phyloP scores from a whole-genome alignment of 257 asterid species.

The Cordia subcordata region DNA sequence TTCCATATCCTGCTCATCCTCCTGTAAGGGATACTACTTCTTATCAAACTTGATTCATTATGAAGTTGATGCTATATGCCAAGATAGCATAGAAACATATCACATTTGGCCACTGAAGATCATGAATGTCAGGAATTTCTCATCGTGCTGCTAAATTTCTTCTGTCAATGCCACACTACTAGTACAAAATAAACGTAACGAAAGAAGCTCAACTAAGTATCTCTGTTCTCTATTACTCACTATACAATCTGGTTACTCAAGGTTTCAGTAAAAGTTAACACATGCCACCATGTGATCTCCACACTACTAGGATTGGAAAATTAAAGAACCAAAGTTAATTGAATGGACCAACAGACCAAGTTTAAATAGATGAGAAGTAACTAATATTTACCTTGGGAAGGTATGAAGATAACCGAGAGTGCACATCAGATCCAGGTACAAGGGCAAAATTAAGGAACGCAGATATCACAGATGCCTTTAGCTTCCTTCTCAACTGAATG shows the following conservation, averaged over 20 bases:
- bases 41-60: background rate
- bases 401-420: slow-evolving; percentile 50
- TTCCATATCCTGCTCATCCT: slow-evolving; percentile 55
- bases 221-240: too few relatives aligned
- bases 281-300: too few relatives aligned
- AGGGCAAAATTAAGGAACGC: slow-evolving; percentile 55
- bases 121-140: too few relatives aligned
- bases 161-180: too few relatives aligned
- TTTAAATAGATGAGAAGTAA: background rate
- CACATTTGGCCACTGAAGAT: background rate
- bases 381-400: slow-evolving; percentile 50
- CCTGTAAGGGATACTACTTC: slow-evolving; percentile 20
- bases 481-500: slow-evolving; percentile 62
- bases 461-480: slow-evolving; percentile 51
- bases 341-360: background rate
- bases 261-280: too few relatives aligned
- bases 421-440: slow-evolving; percentile 70
- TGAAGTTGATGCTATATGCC: too few relatives aligned
- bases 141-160: too few relatives aligned
- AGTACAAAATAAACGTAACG: too few relatives aligned
- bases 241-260: too few relatives aligned
- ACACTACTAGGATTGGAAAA: too few relatives aligned
- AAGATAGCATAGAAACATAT: background rate
- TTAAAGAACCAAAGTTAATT: background rate
- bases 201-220: too few relatives aligned